phyloP scores from a whole-genome alignment of 352 stramenopile genomes.

The Phytopythium vexans region DNA sequence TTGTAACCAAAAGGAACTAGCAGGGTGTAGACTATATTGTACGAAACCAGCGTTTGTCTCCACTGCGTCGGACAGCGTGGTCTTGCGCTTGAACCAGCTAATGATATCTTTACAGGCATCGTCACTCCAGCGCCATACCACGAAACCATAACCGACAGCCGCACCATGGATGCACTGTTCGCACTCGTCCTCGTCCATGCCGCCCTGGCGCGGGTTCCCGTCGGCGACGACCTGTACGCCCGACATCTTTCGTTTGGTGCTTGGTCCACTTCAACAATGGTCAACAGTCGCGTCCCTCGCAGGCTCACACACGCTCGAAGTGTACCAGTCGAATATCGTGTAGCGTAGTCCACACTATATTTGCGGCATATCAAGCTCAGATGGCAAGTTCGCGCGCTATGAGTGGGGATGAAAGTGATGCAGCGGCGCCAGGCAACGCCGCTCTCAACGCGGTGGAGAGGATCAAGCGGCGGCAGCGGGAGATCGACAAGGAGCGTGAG shows the following conservation, averaged over 20 bases:
- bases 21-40: neutral
- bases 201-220: slow-evolving; percentile 69
- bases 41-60: slow-evolving; percentile 45
- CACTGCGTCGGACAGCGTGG: slow-evolving; percentile 37
- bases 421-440: slow-evolving; percentile 1
- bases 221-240: slow-evolving; percentile 70
- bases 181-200: slow-evolving; percentile 74
- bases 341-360: no score
- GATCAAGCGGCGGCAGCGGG: slow-evolving; percentile 13
- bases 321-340: no score
- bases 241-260: slow-evolving; percentile 37
- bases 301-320: no score
- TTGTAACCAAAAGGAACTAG: neutral
- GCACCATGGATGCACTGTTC: slow-evolving; percentile 80
- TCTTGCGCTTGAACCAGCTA: slow-evolving; percentile 84
- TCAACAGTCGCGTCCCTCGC: no score
- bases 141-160: neutral
- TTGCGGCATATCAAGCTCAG: no score
- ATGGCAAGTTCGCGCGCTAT: neutral
- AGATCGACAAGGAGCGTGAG: slow-evolving; percentile 12
- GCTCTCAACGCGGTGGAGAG: slow-evolving; percentile 6
- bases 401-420: slow-evolving; percentile 4
- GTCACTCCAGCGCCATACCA: neutral
- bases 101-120: slow-evolving; percentile 50
- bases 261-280: neutral